Base-by-base conservation (phyloP, 2,329 filamentous ascomycete genomes). In the Aspergillus sclerotialis region DNA sequence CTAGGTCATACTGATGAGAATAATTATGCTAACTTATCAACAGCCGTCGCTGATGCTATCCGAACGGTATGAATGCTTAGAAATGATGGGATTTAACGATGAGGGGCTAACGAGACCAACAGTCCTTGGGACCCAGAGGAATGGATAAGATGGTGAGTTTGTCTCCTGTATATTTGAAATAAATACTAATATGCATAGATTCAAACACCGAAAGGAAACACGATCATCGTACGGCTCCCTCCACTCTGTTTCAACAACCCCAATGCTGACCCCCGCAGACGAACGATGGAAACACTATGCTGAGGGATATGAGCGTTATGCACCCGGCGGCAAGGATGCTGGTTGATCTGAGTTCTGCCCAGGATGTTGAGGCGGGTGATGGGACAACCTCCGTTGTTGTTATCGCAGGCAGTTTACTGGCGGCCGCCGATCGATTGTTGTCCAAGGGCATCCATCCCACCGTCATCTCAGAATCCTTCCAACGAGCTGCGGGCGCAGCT, bases 301-400 rank as follows among this genome's bases (percentile, higher is more conserved):
- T 98, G 58, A 94, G 85, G 70, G 90, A 90, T 72, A 96, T 98
- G 92, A 84, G 86, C 47, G 92, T 98, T 49, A 88, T 98, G 83
- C 92, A 98, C 61, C 92, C 92, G n/a, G 94, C 93, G 31, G 92
- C 92, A 33, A 95, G 94, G 72, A 98, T 98, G 92, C 75, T 98
- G 49, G 92, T 98, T 56, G 89, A 98, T 64, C 77, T 98, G 43
- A 93, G 90, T 54, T 86, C 92, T 49, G 92, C 92, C 47, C 92
- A 98, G 65, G 92, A 98, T 70, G 88, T 98, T 42, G 92, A 98
- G 66, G 92, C 92, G 44, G 92, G 92, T 68, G 92, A 98, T 63
- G 93, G 92, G 55, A 98, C 92, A 37, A 98, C 92, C 23, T 96
- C 90, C 3, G 92, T 98, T 16, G 92, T 98, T 18, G 92, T 98